Base-by-base conservation (phyloP, 2,329 filamentous ascomycete genomes). In the Berkeleyomyces rouxiae region DNA sequence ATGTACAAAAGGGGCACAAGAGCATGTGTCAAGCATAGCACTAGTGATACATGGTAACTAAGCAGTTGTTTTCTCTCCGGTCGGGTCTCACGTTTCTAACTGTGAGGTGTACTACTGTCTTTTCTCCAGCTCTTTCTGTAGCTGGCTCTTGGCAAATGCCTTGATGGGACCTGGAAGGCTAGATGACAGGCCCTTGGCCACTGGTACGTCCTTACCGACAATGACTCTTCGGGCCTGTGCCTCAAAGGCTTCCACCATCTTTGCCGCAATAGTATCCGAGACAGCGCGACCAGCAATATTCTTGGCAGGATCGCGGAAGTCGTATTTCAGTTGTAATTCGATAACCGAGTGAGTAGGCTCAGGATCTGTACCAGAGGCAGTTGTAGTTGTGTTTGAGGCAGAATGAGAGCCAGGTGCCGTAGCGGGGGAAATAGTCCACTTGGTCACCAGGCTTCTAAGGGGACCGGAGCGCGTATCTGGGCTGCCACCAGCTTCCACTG, bases 201-300 rank as follows among this genome's bases (percentile, higher is more conserved):
- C 23, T 36, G 53, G 49, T 36, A 47, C 64, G 37, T 64, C 51
- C 61, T 66, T 44, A 33, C 74, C 64, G 7, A 7, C 75, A 68
- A 81, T 72, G 58, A 89, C 71, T 68, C 81, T 76, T 70, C 77
- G 77, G 4, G 93, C 90, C 70, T 88, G 80, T 73, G 82, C 82
- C 76, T 96, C 91, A 76, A 99, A 99, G 0, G 93, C 92, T 72
- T 88, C 85, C 67, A 97, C 87, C 90, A 99, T 96, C 67, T 87
- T 79, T 3, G 83, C 84, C 1, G 90, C 92, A 66, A 96, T 84
- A 74, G 88, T 90, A 40, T 89, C 86, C 67, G 90, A 89, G 33
- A 93, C 85, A 42, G 88, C 86, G 44, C 84, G 80, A 71, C 91
- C 93, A 70, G 96, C 77, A 23, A 87, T 83, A 49, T 84, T 85